These are phyloP conservation scores for Cryphonectria naterciae DNA, from an alignment of 2,329 filamentous ascomycete genomes.

Conservation along the genomic window DNA sequence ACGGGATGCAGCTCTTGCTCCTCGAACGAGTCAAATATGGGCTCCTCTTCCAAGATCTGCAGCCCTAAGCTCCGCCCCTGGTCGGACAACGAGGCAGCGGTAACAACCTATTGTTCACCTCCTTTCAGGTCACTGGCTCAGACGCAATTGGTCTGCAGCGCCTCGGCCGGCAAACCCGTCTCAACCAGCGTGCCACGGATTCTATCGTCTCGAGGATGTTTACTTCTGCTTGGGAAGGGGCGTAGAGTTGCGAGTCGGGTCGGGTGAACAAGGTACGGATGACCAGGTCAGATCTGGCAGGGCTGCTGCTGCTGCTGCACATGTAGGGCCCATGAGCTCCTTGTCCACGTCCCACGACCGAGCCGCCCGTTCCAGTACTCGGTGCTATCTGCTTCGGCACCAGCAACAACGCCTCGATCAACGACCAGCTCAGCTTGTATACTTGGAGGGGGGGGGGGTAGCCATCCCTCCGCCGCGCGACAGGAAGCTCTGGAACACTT, in stretches of 20 bases:
- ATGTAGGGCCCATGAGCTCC: conserved; percentile 80
- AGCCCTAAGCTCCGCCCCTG: conserved; percentile 69
- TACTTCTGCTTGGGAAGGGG: conserved; percentile 81
- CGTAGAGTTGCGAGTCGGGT: conserved; percentile 87
- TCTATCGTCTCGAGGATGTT: conserved; percentile 88
- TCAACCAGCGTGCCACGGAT: conserved; percentile 79
- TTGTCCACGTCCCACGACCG: conserved; percentile 68
- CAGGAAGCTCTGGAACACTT: conserved; percentile 78
- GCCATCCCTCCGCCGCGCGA: conserved; percentile 84
- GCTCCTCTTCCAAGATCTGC: conserved; percentile 72
- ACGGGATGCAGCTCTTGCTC: conserved; percentile 70
- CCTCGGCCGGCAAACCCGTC: conserved; percentile 83
- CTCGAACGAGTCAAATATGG: conserved; percentile 66
- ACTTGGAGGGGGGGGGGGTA: conserved; percentile 54
- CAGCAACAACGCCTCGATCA: conserved; percentile 81
- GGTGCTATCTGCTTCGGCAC: conserved; percentile 86
- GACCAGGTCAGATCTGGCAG: conserved; percentile 88
- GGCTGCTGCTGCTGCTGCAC: conserved; percentile 61
- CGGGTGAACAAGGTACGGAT: conserved; percentile 76
- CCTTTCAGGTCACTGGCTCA: conserved; percentile 75
- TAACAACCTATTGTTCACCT: conserved; percentile 77
- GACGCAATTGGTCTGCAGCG: conserved; percentile 66
- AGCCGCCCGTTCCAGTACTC: conserved; percentile 79
- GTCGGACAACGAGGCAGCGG: conserved; percentile 68
- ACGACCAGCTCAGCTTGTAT: conserved; percentile 83